phyloP scores from a whole-genome alignment of 805 yeast genomes.

The Cyberlindnera nakhonratchasimensis region DNA sequence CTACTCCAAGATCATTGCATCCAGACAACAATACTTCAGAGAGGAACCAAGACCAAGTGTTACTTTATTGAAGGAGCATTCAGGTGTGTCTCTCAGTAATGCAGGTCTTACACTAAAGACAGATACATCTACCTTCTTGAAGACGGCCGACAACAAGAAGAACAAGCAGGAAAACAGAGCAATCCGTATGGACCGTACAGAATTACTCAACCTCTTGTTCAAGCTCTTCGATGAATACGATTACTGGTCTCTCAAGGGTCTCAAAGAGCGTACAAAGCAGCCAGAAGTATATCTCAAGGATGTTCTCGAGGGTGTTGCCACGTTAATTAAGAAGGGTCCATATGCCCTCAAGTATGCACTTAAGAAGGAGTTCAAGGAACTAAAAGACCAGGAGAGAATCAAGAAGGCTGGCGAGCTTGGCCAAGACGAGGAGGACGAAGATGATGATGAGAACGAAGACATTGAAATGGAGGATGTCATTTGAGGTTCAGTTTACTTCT shows the following conservation, averaged over 20 bases:
- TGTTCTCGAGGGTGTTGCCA: conserved; percentile 85
- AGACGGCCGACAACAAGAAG: conserved; percentile 43
- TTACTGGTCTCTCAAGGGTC: conserved; percentile 93
- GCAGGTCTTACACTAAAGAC: conserved; percentile 80
- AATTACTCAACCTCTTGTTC: conserved; percentile 82
- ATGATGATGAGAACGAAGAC: conserved; percentile 64
- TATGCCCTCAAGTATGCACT: conserved; percentile 89
- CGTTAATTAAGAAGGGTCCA: conserved; percentile 90
- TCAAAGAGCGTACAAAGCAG: conserved; percentile 90
- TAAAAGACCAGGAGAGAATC: conserved; percentile 72
- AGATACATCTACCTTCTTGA: conserved; percentile 68
- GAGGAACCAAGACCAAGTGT: conserved; percentile 55
- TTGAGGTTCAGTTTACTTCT: conserved; percentile 19
- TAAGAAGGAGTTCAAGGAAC: conserved; percentile 82
- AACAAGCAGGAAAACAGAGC: conserved; percentile 71
- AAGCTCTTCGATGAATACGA: conserved; percentile 90
- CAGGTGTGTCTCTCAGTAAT: conserved; percentile 84
- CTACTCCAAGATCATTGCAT: conserved; percentile 59
- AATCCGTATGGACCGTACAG: conserved; percentile 90
- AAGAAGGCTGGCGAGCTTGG: conserved; percentile 55
- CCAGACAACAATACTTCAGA: conserved; percentile 46
- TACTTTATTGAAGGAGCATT: conserved; percentile 70
- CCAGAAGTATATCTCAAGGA: conserved; percentile 93
- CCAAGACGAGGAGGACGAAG: conserved; percentile 34
- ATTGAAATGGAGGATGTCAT: conserved; percentile 75